Evolutionary conservation across 169 alveolate genomes (phyloP).

Genomic region (Eimeria zaria): DNA sequence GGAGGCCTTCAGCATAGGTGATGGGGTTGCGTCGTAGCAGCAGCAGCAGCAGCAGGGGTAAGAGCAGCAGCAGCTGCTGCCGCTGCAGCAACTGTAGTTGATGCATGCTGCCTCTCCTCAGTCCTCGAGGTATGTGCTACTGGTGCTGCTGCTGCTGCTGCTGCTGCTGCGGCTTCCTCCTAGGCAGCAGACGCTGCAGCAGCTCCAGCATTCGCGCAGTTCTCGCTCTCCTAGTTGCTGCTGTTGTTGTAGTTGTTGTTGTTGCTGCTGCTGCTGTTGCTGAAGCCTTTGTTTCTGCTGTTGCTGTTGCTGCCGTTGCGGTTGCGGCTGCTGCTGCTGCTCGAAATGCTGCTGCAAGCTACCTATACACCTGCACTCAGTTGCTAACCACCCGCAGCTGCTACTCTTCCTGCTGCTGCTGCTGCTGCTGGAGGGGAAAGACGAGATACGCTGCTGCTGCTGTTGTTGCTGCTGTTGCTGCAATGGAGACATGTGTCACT

Average conservation of each 20-base stretch:
- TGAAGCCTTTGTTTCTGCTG: not conserved
- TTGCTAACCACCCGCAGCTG: not conserved
- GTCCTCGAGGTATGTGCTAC: not conserved
- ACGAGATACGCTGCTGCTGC: too few species aligned
- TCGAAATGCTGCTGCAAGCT: not conserved
- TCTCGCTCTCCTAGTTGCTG: too few species aligned
- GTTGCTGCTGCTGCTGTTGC: slow-evolving; percentile 3
- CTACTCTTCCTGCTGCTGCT: slow-evolving; percentile 9
- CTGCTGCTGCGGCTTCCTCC: slow-evolving; percentile 11
- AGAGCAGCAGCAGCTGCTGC: slow-evolving; percentile 10
- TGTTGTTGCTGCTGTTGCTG: slow-evolving; percentile 5
- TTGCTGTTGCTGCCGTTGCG: not conserved
- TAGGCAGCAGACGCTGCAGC: slow-evolving; percentile 5
- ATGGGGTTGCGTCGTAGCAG: not conserved
- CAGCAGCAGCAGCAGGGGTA: not conserved
- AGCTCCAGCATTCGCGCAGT: slow-evolving; percentile 9
- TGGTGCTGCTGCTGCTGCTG: not conserved
- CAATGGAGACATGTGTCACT: not conserved
- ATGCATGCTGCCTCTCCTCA: not conserved
- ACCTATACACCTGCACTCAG: not conserved
- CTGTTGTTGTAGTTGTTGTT: too few species aligned
- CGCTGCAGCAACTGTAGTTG: slow-evolving; percentile 26
- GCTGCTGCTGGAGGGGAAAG: too few species aligned
- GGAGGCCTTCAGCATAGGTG: not conserved
- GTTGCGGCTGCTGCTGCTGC: slow-evolving; percentile 11